Evolutionary conservation across 768 basidiomycete genomes (phyloP), one percentile per base, ranked within the genome.

Genomic region (Cantharellus anzutake): DNA sequence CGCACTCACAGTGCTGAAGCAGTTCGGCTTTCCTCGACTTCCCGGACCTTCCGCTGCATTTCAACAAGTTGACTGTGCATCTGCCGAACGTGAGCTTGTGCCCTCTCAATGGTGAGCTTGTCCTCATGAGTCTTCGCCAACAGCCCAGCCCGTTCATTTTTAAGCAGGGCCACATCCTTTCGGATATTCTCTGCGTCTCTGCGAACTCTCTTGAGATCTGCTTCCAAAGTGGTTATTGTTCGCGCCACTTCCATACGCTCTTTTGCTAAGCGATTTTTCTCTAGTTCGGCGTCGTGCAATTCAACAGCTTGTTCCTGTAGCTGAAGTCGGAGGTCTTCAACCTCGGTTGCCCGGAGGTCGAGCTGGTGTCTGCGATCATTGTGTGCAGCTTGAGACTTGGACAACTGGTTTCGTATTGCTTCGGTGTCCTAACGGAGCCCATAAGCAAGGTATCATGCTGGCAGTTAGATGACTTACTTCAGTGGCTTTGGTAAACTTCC

Each of bases 151-250:
- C 86, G 86, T 71, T 88, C 82, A 11, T 70, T 67, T 5, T 80
- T 75, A 48, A 89, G 72, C 4, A 74, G 70, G 62, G 81, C 85
- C 61, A 94, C 69, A 68, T 93, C 89, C 16, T 77, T 77, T 16
- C 86, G 86, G 66, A 91, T 84, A 4, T 75, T 76, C 63, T 86
- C 83, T 0, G 87, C 88, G 61, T 89, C 84, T 56, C 76, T 75
- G 60, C 80, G 77, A 16, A 94, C 85, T 4, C 85, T 80, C 60
- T 73, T 73, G 34, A 94, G 75, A 67, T 93, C 89, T 3, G 77
- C 73, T 65, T 91, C 83, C 40, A 93, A 74, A 0, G 67, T 68
- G 3, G 78, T 75, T n/a, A 91, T 81, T 2, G 79, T 83, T 48
- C 73, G 74, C 0, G 78, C 76, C 60, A 89, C 79, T 62, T 81